Base-by-base conservation (phyloP, 768 basidiomycete genomes). In the Omphalotus guepiniiformis region DNA sequence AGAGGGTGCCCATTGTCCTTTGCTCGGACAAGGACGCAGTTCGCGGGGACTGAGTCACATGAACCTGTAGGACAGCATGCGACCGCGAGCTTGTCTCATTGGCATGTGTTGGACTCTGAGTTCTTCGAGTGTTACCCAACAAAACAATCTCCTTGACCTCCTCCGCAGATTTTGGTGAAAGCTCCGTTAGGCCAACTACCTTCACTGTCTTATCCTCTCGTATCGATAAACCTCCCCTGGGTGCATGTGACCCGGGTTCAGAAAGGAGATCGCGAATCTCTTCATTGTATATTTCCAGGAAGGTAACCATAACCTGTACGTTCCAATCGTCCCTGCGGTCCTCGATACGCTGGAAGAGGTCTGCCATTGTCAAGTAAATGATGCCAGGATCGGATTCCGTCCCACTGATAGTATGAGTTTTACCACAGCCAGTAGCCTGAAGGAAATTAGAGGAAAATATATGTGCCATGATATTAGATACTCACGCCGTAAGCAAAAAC, bases 351-450 rank as follows among this genome's bases (percentile, higher is more conserved):
- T 87, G 85, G 65, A 98, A 99, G 53, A 99, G 82, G 66, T 97
- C 95, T 36, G 90, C 83, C 94, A 97, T 98, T 16, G 93, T 93
- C 49, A 92, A 77, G 67, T 98, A 93, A 63, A 98, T 96, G 58
- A 96, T 83, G 25, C 96, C 96, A 15, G 91, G 92, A 63, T 95
- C 88, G 18, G 64, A 62, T 37, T 87, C 85, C 29, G 88, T 86
- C 48, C 95, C 95, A 58, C 93, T 96, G 64, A 99, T 97, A 16
- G 96, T 99, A 66, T 98, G 94, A 4, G 96, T 99, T 68, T 99
- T 99, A 54, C 96, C 96, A 63, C 96, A 98, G n/a, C 96, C 96
- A n/a, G 96, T 98, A 19, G 96, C 96, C 96, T 98, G 59, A 16
- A 35, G 39, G 23, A 54, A 46, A 43, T 21, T 42, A 39, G 42